Evolutionary conservation across 2,329 filamentous ascomycete genomes (phyloP).

Genomic region (Lasiodiplodia citricola): DNA sequence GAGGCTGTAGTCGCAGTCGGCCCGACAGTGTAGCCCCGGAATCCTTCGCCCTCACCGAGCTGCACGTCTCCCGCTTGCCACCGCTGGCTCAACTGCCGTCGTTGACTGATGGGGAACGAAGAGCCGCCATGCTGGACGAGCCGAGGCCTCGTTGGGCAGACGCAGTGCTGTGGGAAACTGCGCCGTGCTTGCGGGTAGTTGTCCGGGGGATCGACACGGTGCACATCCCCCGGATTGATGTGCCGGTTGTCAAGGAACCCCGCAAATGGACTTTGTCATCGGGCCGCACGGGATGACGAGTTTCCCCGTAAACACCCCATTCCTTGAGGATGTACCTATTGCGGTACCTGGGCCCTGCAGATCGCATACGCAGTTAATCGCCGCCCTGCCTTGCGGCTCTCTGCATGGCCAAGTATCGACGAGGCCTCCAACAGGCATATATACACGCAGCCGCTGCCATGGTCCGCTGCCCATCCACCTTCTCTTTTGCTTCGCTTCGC

Average conservation of each 20-base stretch:
- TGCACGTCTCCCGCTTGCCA: neutral
- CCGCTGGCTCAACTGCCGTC: neutral
- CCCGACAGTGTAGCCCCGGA: neutral
- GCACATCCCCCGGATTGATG: constrained; percentile 5
- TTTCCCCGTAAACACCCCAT: neutral
- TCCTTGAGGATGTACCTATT: neutral
- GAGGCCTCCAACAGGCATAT: constrained; percentile 7
- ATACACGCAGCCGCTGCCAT: neutral
- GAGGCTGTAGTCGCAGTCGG: neutral
- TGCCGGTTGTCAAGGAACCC: neutral
- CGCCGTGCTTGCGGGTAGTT: neutral
- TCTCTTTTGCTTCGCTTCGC: neutral
- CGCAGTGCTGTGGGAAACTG: neutral
- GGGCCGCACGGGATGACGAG: neutral
- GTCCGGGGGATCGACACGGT: neutral
- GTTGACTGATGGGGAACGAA: neutral
- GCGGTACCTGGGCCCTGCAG: neutral
- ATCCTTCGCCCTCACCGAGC: neutral
- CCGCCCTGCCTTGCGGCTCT: neutral
- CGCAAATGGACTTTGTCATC: neutral
- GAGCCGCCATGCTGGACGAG: neutral
- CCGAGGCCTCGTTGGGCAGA: neutral
- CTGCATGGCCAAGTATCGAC: neutral
- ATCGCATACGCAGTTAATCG: neutral
- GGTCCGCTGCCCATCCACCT: neutral